A percentile compares a stretch with the other conserved stretches of the same genome.
These are phyloP conservation scores for Mikania micrantha DNA, from an alignment of 129 eudicot species.

Conservation along the genomic window DNA sequence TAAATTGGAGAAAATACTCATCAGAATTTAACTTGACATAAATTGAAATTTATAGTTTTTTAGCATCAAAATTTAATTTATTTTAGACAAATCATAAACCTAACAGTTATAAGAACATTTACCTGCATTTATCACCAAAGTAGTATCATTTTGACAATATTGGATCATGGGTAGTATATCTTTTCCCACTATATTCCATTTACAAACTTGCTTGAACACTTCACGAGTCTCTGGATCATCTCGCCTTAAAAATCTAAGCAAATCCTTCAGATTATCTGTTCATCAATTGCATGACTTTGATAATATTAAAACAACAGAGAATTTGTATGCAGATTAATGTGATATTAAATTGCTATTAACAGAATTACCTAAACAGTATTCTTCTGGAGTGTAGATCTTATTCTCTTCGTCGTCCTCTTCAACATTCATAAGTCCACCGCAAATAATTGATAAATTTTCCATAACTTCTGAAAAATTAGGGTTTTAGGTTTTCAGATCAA, in stretches of 20 bases:
- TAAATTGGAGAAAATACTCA: background rate
- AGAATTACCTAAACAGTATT: conserved; percentile 51
- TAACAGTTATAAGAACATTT: background rate
- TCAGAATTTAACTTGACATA: background rate
- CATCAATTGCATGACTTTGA: background rate
- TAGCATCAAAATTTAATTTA: background rate
- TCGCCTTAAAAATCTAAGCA: conserved; percentile 77
- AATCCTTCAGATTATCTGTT: conserved; percentile 92
- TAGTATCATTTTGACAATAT: conserved; percentile 54
- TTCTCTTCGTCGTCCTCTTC: conserved; percentile 65
- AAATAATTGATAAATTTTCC: conserved; percentile 55
- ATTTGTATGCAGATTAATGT: background rate
- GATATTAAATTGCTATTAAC: background rate
- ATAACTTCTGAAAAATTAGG: conserved; percentile 12
- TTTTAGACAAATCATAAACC: background rate
- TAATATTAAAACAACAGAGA: background rate
- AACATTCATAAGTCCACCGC: conserved; percentile 58
- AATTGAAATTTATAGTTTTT: background rate
- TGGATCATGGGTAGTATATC: conserved; percentile 78
- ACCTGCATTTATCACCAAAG: conserved; percentile 83
- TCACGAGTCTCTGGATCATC: conserved; percentile 83
- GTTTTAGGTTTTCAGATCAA: conserved; percentile 7
- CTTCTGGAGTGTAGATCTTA: conserved; percentile 41
- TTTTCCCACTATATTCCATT: conserved; percentile 80
- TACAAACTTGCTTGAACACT: conserved; percentile 92